phyloP scores from a whole-genome alignment of 2,329 filamentous ascomycete species.

The Dactylella cylindrospora region DNA sequence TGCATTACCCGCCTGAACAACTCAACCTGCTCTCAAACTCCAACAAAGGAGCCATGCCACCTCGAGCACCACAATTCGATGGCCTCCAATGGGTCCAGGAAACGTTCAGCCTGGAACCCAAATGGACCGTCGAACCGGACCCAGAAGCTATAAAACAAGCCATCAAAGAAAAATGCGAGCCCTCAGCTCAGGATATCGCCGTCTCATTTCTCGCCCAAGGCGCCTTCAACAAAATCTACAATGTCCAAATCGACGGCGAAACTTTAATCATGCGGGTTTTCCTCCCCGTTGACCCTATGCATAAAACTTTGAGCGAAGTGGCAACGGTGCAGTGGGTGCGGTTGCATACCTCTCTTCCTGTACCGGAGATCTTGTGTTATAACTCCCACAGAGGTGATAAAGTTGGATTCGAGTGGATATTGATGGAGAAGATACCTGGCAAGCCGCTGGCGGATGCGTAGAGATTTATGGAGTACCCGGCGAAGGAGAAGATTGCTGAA shows the following conservation, averaged over 20 bases:
- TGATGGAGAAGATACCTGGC: conserved; percentile 50
- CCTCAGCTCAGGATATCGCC: no score
- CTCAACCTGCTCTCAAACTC: no score
- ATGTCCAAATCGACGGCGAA: background rate
- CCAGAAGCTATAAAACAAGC: no score
- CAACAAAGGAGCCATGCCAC: no score
- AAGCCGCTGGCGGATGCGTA: conserved; percentile 48
- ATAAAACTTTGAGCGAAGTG: conserved; percentile 10
- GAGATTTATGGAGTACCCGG: conserved; percentile 50
- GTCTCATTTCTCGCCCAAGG: background rate
- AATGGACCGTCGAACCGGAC: no score
- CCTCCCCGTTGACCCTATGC: conserved; percentile 8
- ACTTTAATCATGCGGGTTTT: conserved; percentile 4
- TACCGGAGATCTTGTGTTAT: conserved; percentile 45
- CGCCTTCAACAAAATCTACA: conserved; percentile 16
- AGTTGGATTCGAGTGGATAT: conserved; percentile 51
- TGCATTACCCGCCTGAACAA: no score
- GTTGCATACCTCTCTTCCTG: conserved; percentile 47
- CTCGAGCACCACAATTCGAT: no score
- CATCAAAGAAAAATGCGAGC: no score
- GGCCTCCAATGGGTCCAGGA: no score
- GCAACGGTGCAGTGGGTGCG: conserved; percentile 49
- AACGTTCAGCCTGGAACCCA: no score
- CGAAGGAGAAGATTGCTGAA: conserved; percentile 51
- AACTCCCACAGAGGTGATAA: conserved; percentile 46